These are phyloP conservation scores for Kurtzmaniella natalensis DNA, from an alignment of 1,139 yeast genomes.

Conservation along the genomic window DNA sequence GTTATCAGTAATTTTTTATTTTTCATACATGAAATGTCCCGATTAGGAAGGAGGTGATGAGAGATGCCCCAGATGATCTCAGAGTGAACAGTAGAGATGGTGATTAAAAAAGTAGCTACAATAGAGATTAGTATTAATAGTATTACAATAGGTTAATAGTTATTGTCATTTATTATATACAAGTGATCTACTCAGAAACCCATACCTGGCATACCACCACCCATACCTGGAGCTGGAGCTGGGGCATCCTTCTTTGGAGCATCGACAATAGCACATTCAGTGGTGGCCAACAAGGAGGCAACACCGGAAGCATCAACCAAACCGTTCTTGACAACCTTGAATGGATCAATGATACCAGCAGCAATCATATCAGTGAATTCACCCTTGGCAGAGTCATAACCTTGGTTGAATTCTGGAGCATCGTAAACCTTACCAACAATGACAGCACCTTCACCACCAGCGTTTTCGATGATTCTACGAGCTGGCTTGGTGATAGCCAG, in stretches of 20 bases:
- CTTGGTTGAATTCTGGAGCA: slow-evolving; percentile 82
- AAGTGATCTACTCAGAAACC: slow-evolving; percentile 14
- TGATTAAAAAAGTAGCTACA: too few relatives aligned
- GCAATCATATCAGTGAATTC: slow-evolving; percentile 95
- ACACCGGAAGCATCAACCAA: slow-evolving; percentile 97
- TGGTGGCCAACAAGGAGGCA: slow-evolving; percentile 95
- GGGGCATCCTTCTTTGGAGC: slow-evolving; percentile 87
- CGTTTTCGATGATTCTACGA: slow-evolving; percentile 93
- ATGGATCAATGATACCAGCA: slow-evolving; percentile 98
- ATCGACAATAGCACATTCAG: slow-evolving; percentile 98
- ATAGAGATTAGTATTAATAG: not conserved
- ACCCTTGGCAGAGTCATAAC: slow-evolving; percentile 93
- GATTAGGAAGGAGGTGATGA: not conserved
- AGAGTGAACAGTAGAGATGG: too few relatives aligned
- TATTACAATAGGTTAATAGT: too few relatives aligned
- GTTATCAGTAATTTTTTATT: too few relatives aligned
- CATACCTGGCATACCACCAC: slow-evolving; percentile 38
- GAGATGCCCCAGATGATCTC: not conserved
- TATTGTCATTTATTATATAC: slow-evolving; percentile 4
- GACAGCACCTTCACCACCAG: slow-evolving; percentile 98
- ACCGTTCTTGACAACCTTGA: slow-evolving; percentile 98
- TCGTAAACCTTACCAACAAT: slow-evolving; percentile 93
- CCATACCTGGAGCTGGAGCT: slow-evolving; percentile 60
- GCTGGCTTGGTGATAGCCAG: slow-evolving; percentile 98
- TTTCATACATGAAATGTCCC: too few relatives aligned